Base-by-base conservation (phyloP, 176 grass and related monocot genomes). In the Aegilops tauschii region DNA sequence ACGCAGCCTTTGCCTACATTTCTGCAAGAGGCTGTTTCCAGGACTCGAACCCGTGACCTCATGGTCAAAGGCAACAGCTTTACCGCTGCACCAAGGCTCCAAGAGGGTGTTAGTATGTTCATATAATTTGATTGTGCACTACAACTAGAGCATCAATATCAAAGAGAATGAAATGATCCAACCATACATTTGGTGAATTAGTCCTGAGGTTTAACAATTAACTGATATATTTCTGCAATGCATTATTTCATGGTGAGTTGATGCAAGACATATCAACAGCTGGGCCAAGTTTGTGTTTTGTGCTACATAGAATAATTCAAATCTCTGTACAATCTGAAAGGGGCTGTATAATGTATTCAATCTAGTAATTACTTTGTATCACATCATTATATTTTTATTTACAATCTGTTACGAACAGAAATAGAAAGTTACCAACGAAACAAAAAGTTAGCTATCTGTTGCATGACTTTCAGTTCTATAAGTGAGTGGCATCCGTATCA, bases 161-260 rank as follows among this genome's bases (percentile, higher is more conserved):
- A n/a, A 12, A 73, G 44, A 79, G 54, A 77, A 85, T 77, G 42
- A 76, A 66, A 85, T 65, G 12, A 75, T 47, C 32, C 30, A 80
- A 80, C 45, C 45, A 66, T 62, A 61, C 61, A 78, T 66, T 66
- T 45, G 6, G 25, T 42, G 6, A 56, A 68, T 64, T 35, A 21
- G 61, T 61, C 13, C 77, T 49, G 13, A n/a, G 23, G 61, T 63
- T 25, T 63, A 77, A 54, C 28, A 52, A 0, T 77, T 54, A 34
- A 31, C 8, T 34, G 16, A 56, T 20, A 56, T 56, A 54, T 11
- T 76, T 77, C 45, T 77, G 14, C 47, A 56, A 32, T 73, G 47
- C n/a, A 17, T 29, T 28, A 77, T 17, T 56, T 32, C 16, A 34
- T 29, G 29, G 56, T 64, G 49, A 49, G 79, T 28, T 77, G 61